Percentiles rank a stretch among this genome's conserved stretches.
Evolutionary conservation across 257 asterid species (phyloP).

Genomic region (Ophiorrhiza pumila): DNA sequence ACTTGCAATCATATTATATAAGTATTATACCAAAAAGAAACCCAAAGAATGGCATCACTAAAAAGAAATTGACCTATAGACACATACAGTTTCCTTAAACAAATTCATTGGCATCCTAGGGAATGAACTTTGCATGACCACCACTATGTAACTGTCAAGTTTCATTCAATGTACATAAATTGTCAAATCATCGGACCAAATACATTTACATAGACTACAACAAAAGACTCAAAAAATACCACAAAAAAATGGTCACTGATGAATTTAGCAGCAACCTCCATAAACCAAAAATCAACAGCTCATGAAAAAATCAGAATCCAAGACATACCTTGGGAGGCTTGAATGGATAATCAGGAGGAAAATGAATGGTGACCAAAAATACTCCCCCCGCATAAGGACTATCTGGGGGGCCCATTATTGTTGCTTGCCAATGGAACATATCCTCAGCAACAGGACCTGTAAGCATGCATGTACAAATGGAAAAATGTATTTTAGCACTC

Average conservation of each 20-base stretch:
- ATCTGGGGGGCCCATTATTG: slow-evolving; percentile 79
- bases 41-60: background rate
- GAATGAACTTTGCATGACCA: background rate
- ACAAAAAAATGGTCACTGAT: no score
- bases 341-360: slow-evolving; percentile 79
- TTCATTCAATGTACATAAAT: background rate
- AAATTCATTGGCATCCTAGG: background rate
- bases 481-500: background rate
- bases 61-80: background rate
- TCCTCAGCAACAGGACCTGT: slow-evolving; percentile 84
- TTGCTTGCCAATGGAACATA: slow-evolving; percentile 86
- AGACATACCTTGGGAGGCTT: slow-evolving; percentile 64
- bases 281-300: background rate
- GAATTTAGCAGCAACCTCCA: background rate
- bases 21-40: background rate
- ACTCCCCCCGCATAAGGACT: slow-evolving; percentile 83
- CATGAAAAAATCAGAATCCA: background rate
- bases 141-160: background rate
- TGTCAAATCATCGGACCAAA: background rate
- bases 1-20: background rate
- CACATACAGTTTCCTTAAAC: background rate
- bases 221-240: background rate
- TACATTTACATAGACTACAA: background rate
- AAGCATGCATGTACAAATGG: slow-evolving; percentile 6
- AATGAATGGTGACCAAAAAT: slow-evolving; percentile 64